These are phyloP conservation scores for Sporisorium reilianum DNA, from an alignment of 1,284 basidiomycete species.

Conservation along the genomic window DNA sequence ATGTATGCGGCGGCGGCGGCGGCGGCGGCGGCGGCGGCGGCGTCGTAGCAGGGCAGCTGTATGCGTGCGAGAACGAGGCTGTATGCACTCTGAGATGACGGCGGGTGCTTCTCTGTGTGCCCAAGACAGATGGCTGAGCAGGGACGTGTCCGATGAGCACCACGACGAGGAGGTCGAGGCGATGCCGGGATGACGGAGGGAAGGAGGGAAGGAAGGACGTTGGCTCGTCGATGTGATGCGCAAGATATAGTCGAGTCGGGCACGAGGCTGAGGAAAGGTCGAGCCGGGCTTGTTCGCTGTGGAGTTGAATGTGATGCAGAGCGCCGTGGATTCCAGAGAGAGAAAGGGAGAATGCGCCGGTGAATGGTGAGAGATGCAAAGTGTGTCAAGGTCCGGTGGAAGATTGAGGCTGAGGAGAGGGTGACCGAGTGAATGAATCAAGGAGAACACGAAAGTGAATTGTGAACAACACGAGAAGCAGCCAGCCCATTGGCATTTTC, in stretches of 20 bases:
- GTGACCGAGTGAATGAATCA: constrained; percentile 16
- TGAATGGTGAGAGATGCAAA: neutral
- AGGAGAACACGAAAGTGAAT: constrained; percentile 13
- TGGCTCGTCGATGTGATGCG: neutral
- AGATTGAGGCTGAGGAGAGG: constrained; percentile 12
- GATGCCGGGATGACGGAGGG: neutral
- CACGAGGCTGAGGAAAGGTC: neutral
- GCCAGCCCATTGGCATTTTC: no score
- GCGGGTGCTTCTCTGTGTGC: neutral
- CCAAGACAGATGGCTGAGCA: neutral
- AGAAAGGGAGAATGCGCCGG: neutral
- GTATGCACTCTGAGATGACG: constrained; percentile 13
- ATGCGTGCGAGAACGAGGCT: constrained; percentile 11
- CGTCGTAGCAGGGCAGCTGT: constrained; percentile 7
- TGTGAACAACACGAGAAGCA: no score
- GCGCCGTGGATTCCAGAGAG: constrained; percentile 1
- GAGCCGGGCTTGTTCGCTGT: neutral
- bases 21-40: no score
- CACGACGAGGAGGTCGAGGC: neutral
- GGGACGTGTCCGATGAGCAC: neutral
- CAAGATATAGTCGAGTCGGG: constrained; percentile 20
- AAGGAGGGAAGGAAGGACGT: neutral
- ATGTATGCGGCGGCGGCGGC: constrained; percentile 27
- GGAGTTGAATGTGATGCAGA: constrained; percentile 1
- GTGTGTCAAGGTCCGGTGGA: neutral